These are phyloP conservation scores for Fusarium globosum DNA, from an alignment of 2,329 filamentous ascomycete species.

Conservation along the genomic window DNA sequence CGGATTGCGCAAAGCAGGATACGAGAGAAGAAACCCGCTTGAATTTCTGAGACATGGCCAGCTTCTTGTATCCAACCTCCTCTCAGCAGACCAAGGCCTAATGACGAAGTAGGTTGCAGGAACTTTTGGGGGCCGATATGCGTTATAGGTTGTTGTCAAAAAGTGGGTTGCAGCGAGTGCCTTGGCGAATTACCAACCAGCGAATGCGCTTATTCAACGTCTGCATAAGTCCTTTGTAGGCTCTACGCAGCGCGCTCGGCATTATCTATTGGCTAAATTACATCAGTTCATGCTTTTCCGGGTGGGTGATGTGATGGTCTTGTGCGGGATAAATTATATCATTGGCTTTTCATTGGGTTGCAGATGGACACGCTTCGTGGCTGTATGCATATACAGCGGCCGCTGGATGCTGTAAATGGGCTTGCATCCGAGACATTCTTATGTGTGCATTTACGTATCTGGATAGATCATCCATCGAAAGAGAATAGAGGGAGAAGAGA, in stretches of 20 bases:
- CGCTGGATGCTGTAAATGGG: background rate
- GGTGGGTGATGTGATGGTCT: background rate
- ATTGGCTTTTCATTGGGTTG: background rate
- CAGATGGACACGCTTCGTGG: background rate
- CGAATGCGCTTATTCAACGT: background rate
- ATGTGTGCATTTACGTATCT: background rate
- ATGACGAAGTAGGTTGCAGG: background rate
- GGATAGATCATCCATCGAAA: background rate
- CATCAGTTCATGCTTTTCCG: background rate
- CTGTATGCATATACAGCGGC: background rate
- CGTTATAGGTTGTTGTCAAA: background rate
- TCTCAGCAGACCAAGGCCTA: too few species aligned
- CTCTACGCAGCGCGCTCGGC: background rate
- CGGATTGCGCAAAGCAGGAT: rapidly evolving
- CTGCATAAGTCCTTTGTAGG: background rate
- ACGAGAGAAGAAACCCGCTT: too few species aligned
- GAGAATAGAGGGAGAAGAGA: background rate
- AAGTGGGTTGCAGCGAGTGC: background rate
- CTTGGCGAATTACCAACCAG: background rate
- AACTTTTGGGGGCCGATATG: background rate
- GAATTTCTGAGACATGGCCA: rapidly evolving
- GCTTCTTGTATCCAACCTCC: background rate
- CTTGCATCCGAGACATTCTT: background rate
- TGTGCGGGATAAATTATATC: background rate
- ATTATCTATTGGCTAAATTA: background rate